These are phyloP conservation scores for Linaria vulgaris DNA, from an alignment of 257 asterid genomes.

Conservation along the genomic window DNA sequence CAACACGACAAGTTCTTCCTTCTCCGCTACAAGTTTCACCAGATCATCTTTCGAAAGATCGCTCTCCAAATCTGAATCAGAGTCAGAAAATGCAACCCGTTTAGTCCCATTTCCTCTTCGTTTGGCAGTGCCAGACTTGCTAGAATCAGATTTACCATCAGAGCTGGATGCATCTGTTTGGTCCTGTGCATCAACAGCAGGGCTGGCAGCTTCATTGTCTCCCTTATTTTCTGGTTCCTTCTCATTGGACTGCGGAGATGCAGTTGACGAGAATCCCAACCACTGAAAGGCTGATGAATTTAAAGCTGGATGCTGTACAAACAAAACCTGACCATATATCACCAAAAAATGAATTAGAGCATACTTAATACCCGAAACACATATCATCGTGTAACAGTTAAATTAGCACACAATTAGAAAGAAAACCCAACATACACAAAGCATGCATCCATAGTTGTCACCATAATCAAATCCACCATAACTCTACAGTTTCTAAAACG, in stretches of 20 bases:
- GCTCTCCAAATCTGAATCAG: conserved; percentile 52
- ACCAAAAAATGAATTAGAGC: conserved; percentile 32
- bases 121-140: too few species aligned
- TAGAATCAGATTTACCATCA: conserved; percentile 26
- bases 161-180: conserved; percentile 41
- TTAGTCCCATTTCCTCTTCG: too few species aligned
- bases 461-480: neutral
- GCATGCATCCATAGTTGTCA: too few species aligned
- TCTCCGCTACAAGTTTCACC: conserved; percentile 68
- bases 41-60: conserved; percentile 74
- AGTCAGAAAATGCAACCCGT: conserved; percentile 25
- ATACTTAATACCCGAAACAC: conserved; percentile 3
- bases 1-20: conserved; percentile 49
- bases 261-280: conserved; percentile 60
- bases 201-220: conserved; percentile 23
- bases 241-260: conserved; percentile 48
- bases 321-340: conserved; percentile 36
- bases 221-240: conserved; percentile 41
- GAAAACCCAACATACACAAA: neutral
- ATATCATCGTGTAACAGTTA: neutral
- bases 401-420: neutral
- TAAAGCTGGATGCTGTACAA: conserved; percentile 34
- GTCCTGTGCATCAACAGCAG: too few species aligned
- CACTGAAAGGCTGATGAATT: conserved; percentile 38
- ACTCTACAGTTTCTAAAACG: too few species aligned